phyloP scores from a whole-genome alignment of 768 basidiomycete species.

The Psilocybe cyanescens region DNA sequence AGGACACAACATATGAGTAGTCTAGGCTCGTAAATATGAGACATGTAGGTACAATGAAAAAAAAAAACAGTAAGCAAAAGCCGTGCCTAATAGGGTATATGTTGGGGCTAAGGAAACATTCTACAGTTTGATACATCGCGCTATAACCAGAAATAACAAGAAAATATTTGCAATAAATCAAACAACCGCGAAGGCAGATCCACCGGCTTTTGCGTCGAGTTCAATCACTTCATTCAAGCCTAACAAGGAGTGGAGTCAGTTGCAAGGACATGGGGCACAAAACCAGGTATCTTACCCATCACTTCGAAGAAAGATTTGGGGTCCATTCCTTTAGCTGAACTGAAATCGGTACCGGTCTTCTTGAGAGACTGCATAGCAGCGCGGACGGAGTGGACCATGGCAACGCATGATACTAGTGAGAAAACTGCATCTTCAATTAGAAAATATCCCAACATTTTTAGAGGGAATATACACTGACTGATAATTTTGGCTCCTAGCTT shows the following conservation, averaged over 20 bases:
- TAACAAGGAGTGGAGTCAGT: conserved; percentile 18
- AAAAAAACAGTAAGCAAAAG: neutral
- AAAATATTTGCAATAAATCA: conserved; percentile 26
- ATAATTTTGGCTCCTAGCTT: conserved; percentile 76
- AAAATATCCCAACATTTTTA: neutral
- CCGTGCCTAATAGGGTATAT: neutral
- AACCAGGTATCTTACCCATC: conserved; percentile 53
- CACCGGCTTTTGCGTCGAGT: conserved; percentile 61
- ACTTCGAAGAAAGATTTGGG: conserved; percentile 80
- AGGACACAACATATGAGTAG: neutral
- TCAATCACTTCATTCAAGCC: conserved; percentile 57
- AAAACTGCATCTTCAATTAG: conserved; percentile 50
- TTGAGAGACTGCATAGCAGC: conserved; percentile 78
- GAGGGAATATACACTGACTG: conserved; percentile 46
- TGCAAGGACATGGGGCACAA: neutral
- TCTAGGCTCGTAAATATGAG: neutral
- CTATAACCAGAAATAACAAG: no score
- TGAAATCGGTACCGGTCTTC: conserved; percentile 79
- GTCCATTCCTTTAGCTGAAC: conserved; percentile 67
- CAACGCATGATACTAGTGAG: conserved; percentile 77
- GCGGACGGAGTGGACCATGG: conserved; percentile 76
- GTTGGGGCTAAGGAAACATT: no score
- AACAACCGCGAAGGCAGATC: conserved; percentile 57
- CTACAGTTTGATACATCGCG: no score
- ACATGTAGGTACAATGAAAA: neutral